Conservation (phyloP, 805 yeast genomes). For the Torulaspora quercuum region DNA sequence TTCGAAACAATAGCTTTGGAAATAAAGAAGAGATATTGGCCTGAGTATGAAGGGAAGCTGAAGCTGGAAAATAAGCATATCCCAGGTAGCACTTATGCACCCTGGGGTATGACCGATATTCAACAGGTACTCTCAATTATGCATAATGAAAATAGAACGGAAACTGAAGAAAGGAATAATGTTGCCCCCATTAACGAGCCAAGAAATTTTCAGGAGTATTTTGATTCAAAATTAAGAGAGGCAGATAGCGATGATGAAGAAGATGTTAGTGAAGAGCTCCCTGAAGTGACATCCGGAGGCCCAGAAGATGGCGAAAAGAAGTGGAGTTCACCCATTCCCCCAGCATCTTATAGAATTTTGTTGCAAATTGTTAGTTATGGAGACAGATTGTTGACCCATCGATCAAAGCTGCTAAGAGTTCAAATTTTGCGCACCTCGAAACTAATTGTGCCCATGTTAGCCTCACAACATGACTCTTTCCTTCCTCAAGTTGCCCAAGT, state of each 20-base stretch:
- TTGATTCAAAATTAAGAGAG: slow-evolving; percentile 35
- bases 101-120: slow-evolving; percentile 57
- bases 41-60: slow-evolving; percentile 17
- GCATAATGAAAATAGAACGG: slow-evolving; percentile 36
- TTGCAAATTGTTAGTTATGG: slow-evolving; percentile 66
- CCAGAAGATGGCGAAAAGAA: slow-evolving; percentile 33
- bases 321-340: slow-evolving; percentile 71
- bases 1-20: slow-evolving; percentile 59
- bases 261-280: slow-evolving; percentile 18
- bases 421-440: slow-evolving; percentile 53
- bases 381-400: slow-evolving; percentile 64
- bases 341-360: slow-evolving; percentile 53
- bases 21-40: slow-evolving; percentile 40
- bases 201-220: slow-evolving; percentile 36
- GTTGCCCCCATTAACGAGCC: slow-evolving; percentile 35
- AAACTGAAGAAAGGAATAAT: slow-evolving; percentile 27
- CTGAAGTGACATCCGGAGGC: slow-evolving; percentile 23
- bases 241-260: slow-evolving; percentile 40
- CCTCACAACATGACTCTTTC: slow-evolving; percentile 40
- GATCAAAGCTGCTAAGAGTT: slow-evolving; percentile 52
- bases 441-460: slow-evolving; percentile 48
- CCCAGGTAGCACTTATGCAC: slow-evolving; percentile 39
- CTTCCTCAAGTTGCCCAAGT: slow-evolving; percentile 34
- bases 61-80: slow-evolving; percentile 20
- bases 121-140: slow-evolving; percentile 46